These are phyloP conservation scores for Calvatia gigantea DNA, from an alignment of 768 basidiomycete species.

Conservation along the genomic window DNA sequence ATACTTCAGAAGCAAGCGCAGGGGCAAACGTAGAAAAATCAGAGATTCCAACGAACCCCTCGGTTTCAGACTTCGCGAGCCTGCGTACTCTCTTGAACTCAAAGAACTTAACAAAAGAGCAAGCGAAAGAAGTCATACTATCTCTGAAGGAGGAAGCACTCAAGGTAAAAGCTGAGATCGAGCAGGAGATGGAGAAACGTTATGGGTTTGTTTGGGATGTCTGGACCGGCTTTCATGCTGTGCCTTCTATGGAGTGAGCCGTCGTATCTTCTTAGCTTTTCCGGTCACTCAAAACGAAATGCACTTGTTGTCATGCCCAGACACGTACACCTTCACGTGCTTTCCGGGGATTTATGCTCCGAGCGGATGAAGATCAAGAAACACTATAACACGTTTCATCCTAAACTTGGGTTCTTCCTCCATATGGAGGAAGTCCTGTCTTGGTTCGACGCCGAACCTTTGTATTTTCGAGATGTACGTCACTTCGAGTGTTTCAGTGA, in stretches of 20 bases:
- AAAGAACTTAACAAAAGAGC: conserved; percentile 35
- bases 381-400: conserved; percentile 91
- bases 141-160: conserved; percentile 55
- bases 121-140: conserved; percentile 50
- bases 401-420: conserved; percentile 79
- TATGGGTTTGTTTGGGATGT: conserved; percentile 76
- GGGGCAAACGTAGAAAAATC: conserved; percentile 19
- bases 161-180: conserved; percentile 54
- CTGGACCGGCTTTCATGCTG: conserved; percentile 81
- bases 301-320: conserved; percentile 32
- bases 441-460: conserved; percentile 71
- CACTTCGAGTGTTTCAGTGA: neutral
- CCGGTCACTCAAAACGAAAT: neutral
- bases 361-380: conserved; percentile 78
- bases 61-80: conserved; percentile 39
- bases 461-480: conserved; percentile 31
- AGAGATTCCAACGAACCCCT: conserved; percentile 14
- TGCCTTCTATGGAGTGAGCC: conserved; percentile 82
- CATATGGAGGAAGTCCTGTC: conserved; percentile 71
- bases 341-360: conserved; percentile 75
- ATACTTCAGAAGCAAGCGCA: neutral
- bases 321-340: conserved; percentile 82
- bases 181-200: conserved; percentile 74
- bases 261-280: neutral
- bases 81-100: conserved; percentile 53